Percentiles rank a stretch among this genome's conserved stretches.
Evolutionary conservation across 495 filamentous ascomycete species (phyloP).

Genomic region (Hypoxylon rickii): DNA sequence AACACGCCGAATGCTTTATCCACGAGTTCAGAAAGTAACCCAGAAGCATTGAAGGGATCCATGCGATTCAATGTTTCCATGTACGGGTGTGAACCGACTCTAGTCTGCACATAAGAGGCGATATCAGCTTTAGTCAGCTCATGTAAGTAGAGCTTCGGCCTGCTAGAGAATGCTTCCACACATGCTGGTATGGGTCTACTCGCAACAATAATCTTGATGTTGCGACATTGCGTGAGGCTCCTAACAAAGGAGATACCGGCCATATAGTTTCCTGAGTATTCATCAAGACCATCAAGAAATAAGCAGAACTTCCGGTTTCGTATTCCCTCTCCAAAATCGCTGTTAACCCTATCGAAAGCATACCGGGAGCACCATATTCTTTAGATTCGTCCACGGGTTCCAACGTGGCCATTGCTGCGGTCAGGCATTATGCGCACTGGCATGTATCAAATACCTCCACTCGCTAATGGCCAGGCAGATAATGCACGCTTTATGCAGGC

Average conservation of each 20-base stretch:
- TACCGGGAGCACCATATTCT: too few species aligned
- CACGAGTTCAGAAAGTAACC: slow-evolving; percentile 33
- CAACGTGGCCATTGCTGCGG: too few species aligned
- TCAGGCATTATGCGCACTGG: too few species aligned
- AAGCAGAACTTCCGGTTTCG: slow-evolving; percentile 4
- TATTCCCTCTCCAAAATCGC: background rate
- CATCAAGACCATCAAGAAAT: slow-evolving; percentile 20
- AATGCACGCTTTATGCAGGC: too few species aligned
- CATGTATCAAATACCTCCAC: too few species aligned
- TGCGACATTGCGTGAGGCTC: background rate
- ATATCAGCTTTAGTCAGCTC: slow-evolving; percentile 38
- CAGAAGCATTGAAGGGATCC: background rate
- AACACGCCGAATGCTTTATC: slow-evolving; percentile 44
- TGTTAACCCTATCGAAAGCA: background rate
- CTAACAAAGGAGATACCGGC: slow-evolving; percentile 1
- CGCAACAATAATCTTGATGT: slow-evolving; percentile 18
- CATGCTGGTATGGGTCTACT: slow-evolving; percentile 19
- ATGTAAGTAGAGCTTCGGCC: slow-evolving; percentile 29
- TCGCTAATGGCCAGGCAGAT: too few species aligned
- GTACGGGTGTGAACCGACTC: slow-evolving; percentile 1
- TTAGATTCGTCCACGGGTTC: too few species aligned
- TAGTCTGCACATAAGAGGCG: slow-evolving; percentile 17
- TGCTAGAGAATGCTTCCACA: slow-evolving; percentile 6
- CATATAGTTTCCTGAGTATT: slow-evolving; percentile 2
- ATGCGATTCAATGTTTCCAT: background rate